These are phyloP conservation scores for Fraxinus pennsylvanica DNA, from an alignment of 257 asterid species.

Conservation along the genomic window DNA sequence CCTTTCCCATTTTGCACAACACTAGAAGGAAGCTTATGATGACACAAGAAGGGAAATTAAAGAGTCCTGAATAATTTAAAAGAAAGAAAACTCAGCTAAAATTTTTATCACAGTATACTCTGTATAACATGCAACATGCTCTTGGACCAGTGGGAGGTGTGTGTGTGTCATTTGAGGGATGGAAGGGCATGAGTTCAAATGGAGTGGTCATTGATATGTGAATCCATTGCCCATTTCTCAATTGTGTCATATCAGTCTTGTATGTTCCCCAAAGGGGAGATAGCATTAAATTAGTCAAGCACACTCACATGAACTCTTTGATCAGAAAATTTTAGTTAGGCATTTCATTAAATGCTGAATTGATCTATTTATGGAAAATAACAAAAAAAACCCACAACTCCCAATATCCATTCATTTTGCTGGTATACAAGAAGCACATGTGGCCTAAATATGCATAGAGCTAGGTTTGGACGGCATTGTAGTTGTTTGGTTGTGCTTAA, in stretches of 20 bases:
- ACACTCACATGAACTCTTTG: constrained; percentile 47
- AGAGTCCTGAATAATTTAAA: no score
- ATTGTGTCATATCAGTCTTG: constrained; percentile 47
- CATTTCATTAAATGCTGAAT: constrained; percentile 35
- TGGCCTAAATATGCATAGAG: constrained; percentile 14
- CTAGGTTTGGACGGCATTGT: neutral
- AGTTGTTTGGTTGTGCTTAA: neutral
- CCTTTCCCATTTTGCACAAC: no score
- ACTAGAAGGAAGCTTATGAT: no score
- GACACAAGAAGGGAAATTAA: neutral
- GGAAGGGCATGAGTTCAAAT: neutral
- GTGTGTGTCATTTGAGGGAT: neutral
- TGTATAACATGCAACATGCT: no score
- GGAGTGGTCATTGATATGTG: constrained; percentile 30
- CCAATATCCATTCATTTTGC: constrained; percentile 22
- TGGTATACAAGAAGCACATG: constrained; percentile 31
- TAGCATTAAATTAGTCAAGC: constrained; percentile 48
- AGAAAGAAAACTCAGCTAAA: no score
- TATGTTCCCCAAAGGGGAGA: constrained; percentile 60
- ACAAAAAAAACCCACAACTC: constrained; percentile 21
- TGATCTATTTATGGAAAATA: constrained; percentile 25
- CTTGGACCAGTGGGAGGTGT: no score
- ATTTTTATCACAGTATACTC: no score
- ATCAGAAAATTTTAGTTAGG: constrained; percentile 38
- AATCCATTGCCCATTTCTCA: constrained; percentile 44